A percentile compares a stretch with the other conserved stretches of the same genome.
phyloP scores from a whole-genome alignment of 2,329 filamentous ascomycete genomes.

The Colletotrichum euphorbiae region DNA sequence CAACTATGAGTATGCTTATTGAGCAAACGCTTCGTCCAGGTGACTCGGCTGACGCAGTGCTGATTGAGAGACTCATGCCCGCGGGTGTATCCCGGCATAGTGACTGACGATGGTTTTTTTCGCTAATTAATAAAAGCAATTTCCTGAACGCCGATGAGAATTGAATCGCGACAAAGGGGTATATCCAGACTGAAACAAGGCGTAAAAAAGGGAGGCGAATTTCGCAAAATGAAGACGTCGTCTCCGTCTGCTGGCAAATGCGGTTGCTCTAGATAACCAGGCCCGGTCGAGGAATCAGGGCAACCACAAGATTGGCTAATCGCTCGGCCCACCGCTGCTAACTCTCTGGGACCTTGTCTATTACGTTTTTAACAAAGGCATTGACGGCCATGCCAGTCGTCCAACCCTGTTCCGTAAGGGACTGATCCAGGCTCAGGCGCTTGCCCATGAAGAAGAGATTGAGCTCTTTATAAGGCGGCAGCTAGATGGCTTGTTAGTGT shows the following conservation, averaged over 20 bases:
- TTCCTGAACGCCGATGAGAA: slow-evolving; percentile 8
- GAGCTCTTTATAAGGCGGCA: slow-evolving; percentile 69
- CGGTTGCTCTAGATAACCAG: too few relatives aligned
- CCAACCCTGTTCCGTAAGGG: slow-evolving; percentile 79
- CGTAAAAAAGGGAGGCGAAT: slow-evolving; percentile 3
- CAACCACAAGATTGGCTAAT: too few relatives aligned
- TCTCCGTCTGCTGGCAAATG: too few relatives aligned
- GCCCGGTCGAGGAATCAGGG: too few relatives aligned
- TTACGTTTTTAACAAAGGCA: slow-evolving; percentile 66
- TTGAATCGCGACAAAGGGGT: slow-evolving; percentile 33
- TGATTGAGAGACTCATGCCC: neutral
- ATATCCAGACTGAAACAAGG: slow-evolving; percentile 37
- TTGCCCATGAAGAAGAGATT: slow-evolving; percentile 85
- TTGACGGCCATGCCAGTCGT: slow-evolving; percentile 80
- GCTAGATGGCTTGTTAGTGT: slow-evolving; percentile 52
- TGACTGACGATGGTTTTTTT: neutral
- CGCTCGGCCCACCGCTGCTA: too few relatives aligned
- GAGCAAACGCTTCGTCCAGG: neutral
- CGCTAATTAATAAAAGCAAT: neutral
- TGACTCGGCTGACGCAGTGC: neutral
- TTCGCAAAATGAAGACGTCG: neutral
- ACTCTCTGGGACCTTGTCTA: too few relatives aligned
- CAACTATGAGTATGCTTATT: neutral
- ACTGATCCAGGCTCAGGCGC: slow-evolving; percentile 76
- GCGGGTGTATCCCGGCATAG: neutral